Conservation (phyloP, 805 yeast genomes). For the Hanseniaspora pseudoguilliermondii region DNA sequence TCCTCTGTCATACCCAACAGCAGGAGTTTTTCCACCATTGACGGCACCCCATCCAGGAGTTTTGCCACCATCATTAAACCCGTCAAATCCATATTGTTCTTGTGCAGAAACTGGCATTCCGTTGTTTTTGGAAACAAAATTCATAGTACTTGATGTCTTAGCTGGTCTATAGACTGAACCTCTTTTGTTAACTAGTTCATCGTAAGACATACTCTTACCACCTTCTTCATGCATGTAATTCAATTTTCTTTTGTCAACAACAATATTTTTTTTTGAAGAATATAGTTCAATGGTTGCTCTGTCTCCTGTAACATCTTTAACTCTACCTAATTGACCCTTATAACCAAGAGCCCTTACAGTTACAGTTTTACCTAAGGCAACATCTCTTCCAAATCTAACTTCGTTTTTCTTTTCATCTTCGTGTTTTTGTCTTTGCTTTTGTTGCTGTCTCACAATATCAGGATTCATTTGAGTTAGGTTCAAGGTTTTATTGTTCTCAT, state of each 20-base stretch:
- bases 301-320: slow-evolving; percentile 85
- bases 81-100: neutral
- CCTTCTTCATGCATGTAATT: slow-evolving; percentile 53
- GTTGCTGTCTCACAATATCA: slow-evolving; percentile 28
- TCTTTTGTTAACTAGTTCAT: slow-evolving; percentile 53
- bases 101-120: slow-evolving; percentile 17
- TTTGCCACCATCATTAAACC: slow-evolving; percentile 25
- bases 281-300: slow-evolving; percentile 88
- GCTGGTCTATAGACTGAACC: slow-evolving; percentile 27
- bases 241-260: slow-evolving; percentile 67
- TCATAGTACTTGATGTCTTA: neutral
- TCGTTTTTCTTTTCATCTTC: slow-evolving; percentile 23
- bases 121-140: slow-evolving; percentile 12
- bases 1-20: slow-evolving; percentile 23
- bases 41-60: slow-evolving; percentile 37
- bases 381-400: slow-evolving; percentile 61
- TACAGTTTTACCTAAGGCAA: slow-evolving; percentile 69
- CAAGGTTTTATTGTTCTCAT: slow-evolving; percentile 33
- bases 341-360: slow-evolving; percentile 81
- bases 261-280: slow-evolving; percentile 77
- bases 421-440: slow-evolving; percentile 28
- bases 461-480: slow-evolving; percentile 87
- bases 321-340: slow-evolving; percentile 87
- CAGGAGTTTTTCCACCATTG: slow-evolving; percentile 24
- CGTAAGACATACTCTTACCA: slow-evolving; percentile 63